Evolutionary conservation across 1,284 basidiomycete species (phyloP), one percentile per base, ranked within the genome.

Genomic region (Papiliotrema flavescens): DNA sequence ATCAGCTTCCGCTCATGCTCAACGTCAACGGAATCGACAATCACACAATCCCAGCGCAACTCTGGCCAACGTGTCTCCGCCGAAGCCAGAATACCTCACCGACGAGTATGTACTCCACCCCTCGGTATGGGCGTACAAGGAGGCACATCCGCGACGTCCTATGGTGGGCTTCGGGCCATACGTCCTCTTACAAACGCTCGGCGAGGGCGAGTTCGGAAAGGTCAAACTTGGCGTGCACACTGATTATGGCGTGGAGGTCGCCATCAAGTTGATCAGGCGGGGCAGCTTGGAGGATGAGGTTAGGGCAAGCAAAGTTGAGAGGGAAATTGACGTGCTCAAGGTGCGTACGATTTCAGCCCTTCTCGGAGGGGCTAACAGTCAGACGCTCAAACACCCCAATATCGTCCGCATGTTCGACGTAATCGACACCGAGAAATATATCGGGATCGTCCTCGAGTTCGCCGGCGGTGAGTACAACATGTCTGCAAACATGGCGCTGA

Each of bases 361-460:
- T 35, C 24, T 26, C 28, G 17, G n/a, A 14, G 20, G 32, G 6
- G 13, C 32, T 42, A 42, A 23, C 56, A 59, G 66, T 49, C 69
- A 95, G 91, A 86, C 85, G 56, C 83, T 98, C 56, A 90, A 94
- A 71, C 96, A 99, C 66, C 96, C 96, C 1, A 98, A 98, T 76
- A 98, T 99, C 74, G 96, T 98, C 28, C 87, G 93, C 32, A 82
- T 98, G 52, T 96, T 96, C 83, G 96, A 99, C 75, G 94, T 98
- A 39, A 97, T 99, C 66, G 94, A 98, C 78, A 98, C 96, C 1
- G 95, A 98, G 80, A 97, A 97, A 77, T 98, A 98, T 79, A 98
- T 99, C 66, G 96, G 96, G 40, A 99, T 99, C 73, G 96, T 99
- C 62, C 84, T 99, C 63, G 96, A 98, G 76, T 98, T 96, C 73